Evolutionary conservation across 2,329 filamentous ascomycete species (phyloP), one percentile per base, ranked within the genome.

Genomic region (Ophiosphaerella korrae): DNA sequence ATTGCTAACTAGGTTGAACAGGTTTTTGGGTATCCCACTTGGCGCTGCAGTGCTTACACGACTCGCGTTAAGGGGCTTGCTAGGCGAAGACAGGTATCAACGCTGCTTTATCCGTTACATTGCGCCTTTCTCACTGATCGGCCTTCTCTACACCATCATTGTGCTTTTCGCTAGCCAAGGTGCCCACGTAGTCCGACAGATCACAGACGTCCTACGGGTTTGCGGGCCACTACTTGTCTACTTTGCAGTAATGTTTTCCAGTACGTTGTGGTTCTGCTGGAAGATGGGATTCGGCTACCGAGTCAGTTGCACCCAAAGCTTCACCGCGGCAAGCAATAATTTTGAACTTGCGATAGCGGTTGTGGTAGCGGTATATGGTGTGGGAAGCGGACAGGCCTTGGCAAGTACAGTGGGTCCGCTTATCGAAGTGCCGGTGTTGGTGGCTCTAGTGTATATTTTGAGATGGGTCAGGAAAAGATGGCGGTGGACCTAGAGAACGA

Each of bases 341-440:
- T 96, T 96, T 65, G 92, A 96, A 76, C 77, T 96, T 21, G 90
- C 92, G 0, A 96, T 96, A 74, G 91, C 91, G 0, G 91, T 96
- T 0, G 89, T 89, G 0, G 86, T 96, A 3, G 88, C 91, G 0
- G 88, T 88, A 0, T 96, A 88, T 74, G 92, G 91, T 0, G 81
- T 87, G 0, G 77, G 88, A 35, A 93, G 89, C 63, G 85, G 92
- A 42, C 86, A 96, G 73, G 91, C 91, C 0, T 77, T 96, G 38
- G 90, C 92, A 1, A 81, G 88, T 7, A 95, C 91, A 0, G 90
- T 96, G 0, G 90, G 91, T 0, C 92, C 92, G 2, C 73, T 96
- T 58, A 88, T 96, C 45, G 91, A 96, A 67, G 91, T 96, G 3
- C 91, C 91, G 0, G 90, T 96, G 1, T 70, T 96, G 52, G 67